phyloP scores from a whole-genome alignment of 192 early-diverging fungal genomes.

The Coemansia sp. region DNA sequence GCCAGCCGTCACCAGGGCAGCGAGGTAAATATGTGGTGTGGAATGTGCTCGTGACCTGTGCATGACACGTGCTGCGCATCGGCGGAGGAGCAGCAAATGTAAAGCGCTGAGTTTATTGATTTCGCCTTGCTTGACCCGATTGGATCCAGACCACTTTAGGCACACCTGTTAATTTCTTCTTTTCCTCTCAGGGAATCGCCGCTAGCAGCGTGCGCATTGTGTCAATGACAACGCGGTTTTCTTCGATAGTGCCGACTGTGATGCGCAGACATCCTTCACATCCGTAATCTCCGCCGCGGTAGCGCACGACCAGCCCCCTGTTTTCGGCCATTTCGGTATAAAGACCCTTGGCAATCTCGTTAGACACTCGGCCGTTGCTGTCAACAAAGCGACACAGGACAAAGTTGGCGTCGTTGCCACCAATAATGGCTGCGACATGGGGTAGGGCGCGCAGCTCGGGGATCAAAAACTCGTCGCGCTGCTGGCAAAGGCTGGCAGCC shows the following conservation, averaged over 20 bases:
- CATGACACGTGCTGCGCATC: conserved; percentile 20
- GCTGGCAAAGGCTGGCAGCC: conserved; percentile 55
- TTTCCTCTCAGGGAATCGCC: conserved; percentile 7
- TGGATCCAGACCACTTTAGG: not conserved
- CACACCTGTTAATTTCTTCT: not conserved
- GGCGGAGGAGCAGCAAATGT: not conserved
- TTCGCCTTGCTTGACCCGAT: not conserved
- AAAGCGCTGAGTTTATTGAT: too few species aligned
- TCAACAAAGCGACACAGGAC: conserved; percentile 80
- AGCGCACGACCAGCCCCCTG: conserved; percentile 89
- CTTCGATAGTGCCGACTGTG: conserved; percentile 85
- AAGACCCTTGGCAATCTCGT: conserved; percentile 65
- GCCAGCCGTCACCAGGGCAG: not conserved
- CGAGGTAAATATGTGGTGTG: not conserved
- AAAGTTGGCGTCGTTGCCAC: conserved; percentile 95
- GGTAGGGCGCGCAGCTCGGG: conserved; percentile 59
- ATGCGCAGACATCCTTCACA: conserved; percentile 93
- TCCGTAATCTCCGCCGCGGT: conserved; percentile 87
- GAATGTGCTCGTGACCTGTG: conserved; percentile 15
- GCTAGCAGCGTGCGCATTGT: conserved; percentile 42
- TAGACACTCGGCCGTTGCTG: conserved; percentile 61
- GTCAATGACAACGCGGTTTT: conserved; percentile 68
- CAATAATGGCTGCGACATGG: conserved; percentile 72
- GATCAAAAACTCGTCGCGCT: conserved; percentile 68
- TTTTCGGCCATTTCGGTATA: conserved; percentile 86